Percentiles rank a stretch among this genome's conserved stretches.
phyloP scores from a whole-genome alignment of 306 rosid genomes.

The Ammopiptanthus mongolicus region DNA sequence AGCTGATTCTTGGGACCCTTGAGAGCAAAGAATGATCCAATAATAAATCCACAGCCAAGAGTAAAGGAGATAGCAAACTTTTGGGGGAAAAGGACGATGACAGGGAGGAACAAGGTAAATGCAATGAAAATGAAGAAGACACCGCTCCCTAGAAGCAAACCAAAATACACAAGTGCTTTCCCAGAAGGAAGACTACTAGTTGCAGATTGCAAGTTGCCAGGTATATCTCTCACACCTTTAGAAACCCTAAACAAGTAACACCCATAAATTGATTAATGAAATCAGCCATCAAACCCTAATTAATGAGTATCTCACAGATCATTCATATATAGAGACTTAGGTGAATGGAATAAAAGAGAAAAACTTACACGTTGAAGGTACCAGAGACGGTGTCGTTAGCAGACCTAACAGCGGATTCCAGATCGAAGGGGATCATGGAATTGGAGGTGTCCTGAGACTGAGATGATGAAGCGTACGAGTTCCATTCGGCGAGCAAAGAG shows the following conservation, averaged over 20 bases:
- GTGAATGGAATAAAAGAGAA: no score
- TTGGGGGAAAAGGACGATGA: constrained; percentile 89
- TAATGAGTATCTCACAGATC: no score
- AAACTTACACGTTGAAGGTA: constrained; percentile 72
- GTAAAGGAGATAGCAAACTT: constrained; percentile 93
- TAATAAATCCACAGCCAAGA: constrained; percentile 80
- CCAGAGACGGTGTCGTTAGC: constrained; percentile 84
- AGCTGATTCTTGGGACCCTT: constrained; percentile 84
- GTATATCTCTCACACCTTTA: constrained; percentile 92
- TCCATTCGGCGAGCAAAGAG: constrained; percentile 76
- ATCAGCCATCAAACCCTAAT: no score
- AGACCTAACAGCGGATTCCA: constrained; percentile 87
- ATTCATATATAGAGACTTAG: no score
- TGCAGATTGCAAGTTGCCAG: constrained; percentile 79
- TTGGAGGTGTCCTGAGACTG: constrained; percentile 36
- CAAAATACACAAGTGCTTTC: constrained; percentile 84
- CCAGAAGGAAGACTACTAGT: constrained; percentile 84
- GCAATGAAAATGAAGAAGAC: constrained; percentile 87
- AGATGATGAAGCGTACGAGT: constrained; percentile 61
- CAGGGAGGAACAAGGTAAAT: constrained; percentile 88
- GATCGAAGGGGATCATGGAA: constrained; percentile 59
- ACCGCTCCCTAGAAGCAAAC: constrained; percentile 71
- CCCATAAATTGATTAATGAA: no score
- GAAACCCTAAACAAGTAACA: constrained; percentile 51
- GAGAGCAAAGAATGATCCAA: constrained; percentile 81